A percentile compares a stretch with the other conserved stretches of the same genome.
phyloP scores from a whole-genome alignment of 2,329 filamentous ascomycete genomes.

The Penicillium paneum region DNA sequence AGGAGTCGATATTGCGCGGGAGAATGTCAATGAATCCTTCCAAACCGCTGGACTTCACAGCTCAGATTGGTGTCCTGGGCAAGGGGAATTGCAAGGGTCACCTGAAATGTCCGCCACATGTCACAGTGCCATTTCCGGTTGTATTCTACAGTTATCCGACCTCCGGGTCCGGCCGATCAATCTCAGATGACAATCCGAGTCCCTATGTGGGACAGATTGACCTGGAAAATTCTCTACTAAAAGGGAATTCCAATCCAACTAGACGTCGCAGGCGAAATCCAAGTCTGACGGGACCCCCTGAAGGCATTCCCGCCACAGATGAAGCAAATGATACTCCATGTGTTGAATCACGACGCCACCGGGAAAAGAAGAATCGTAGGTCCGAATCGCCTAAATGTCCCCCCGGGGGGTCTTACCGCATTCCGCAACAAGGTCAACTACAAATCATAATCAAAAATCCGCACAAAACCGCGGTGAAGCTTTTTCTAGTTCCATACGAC shows the following conservation, averaged over 20 bases:
- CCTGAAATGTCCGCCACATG: slow-evolving; percentile 82
- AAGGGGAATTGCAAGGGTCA: slow-evolving; percentile 83
- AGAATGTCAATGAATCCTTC: slow-evolving; percentile 97
- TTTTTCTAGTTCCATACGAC: slow-evolving; percentile 93
- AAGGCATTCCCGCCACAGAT: slow-evolving; percentile 8
- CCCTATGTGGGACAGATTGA: slow-evolving; percentile 95
- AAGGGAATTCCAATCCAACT: slow-evolving; percentile 41
- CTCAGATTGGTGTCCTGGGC: slow-evolving; percentile 90
- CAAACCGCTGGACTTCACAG: slow-evolving; percentile 85
- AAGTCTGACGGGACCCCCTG: slow-evolving; percentile 21
- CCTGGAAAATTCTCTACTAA: slow-evolving; percentile 72
- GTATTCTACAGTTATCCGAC: slow-evolving; percentile 92
- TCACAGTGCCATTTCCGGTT: slow-evolving; percentile 85
- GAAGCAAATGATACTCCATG: slow-evolving; percentile 12
- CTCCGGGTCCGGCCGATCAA: slow-evolving; percentile 61
- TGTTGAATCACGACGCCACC: slow-evolving; percentile 43
- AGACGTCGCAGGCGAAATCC: slow-evolving; percentile 41
- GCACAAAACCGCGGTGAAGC: slow-evolving; percentile 95
- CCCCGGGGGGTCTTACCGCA: slow-evolving; percentile 85
- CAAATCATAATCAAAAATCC: slow-evolving; percentile 98
- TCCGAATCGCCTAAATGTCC: slow-evolving; percentile 63
- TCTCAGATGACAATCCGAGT: slow-evolving; percentile 79
- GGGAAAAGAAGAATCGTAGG: slow-evolving; percentile 59
- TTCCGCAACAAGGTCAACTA: slow-evolving; percentile 87
- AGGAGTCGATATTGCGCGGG: slow-evolving; percentile 91